phyloP scores from a whole-genome alignment of 2,329 filamentous ascomycete genomes.

The Mollisiaceae sp. region DNA sequence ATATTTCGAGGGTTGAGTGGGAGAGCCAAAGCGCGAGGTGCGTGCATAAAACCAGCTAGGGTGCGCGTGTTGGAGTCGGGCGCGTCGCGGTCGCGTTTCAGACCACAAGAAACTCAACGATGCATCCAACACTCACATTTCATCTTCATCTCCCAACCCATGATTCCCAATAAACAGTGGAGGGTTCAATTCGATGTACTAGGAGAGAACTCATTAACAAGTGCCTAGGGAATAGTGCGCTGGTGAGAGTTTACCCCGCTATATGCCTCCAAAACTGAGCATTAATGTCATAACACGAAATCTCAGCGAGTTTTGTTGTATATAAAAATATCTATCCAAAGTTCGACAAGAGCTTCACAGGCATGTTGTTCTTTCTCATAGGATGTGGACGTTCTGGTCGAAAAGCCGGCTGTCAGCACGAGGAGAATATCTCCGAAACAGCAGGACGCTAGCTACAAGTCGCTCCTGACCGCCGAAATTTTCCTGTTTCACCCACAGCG shows the following conservation, averaged over 20 bases:
- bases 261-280: not conserved
- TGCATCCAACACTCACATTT: too few relatives aligned
- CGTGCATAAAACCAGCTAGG: too few relatives aligned
- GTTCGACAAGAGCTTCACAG: not conserved
- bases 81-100: slow-evolving; percentile 5
- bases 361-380: not conserved
- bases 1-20: too few relatives aligned
- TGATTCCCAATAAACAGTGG: too few relatives aligned
- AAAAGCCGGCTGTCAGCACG: not conserved
- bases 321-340: not conserved
- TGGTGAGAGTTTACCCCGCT: slow-evolving; percentile 1
- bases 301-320: too few relatives aligned
- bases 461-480: slow-evolving; percentile 8
- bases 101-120: not conserved
- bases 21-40: too few relatives aligned
- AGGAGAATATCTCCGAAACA: not conserved
- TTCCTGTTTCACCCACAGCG: slow-evolving; percentile 8
- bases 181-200: not conserved
- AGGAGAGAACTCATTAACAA: not conserved
- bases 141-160: not conserved
- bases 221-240: not conserved
- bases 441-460: not conserved
- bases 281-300: too few relatives aligned
- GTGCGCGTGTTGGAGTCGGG: too few relatives aligned
- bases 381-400: not conserved